phyloP scores from a whole-genome alignment of 2,329 filamentous ascomycete genomes.

The Trichoderma oligosporum region DNA sequence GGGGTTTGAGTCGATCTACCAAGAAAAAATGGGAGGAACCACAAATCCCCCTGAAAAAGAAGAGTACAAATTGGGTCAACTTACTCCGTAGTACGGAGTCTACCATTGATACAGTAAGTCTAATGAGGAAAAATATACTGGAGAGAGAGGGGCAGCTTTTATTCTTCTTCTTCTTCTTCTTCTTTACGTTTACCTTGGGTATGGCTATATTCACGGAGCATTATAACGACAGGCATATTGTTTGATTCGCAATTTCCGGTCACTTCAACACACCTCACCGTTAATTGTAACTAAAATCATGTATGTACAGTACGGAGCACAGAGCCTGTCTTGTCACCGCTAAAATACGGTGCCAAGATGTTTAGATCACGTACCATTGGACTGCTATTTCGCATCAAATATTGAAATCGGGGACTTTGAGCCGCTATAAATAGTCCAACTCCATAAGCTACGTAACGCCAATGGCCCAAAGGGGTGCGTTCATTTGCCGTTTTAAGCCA shows the following conservation, averaged over 20 bases:
- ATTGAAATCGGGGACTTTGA: constrained; percentile 3
- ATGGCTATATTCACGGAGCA: too few species aligned
- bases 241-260: not conserved
- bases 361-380: not conserved
- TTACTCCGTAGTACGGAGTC: too few species aligned
- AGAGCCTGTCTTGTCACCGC: constrained; percentile 7
- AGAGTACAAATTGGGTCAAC: not conserved
- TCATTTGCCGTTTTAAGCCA: not conserved
- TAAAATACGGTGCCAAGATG: constrained; percentile 11
- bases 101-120: too few species aligned
- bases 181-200: too few species aligned
- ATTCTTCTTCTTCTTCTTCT: too few species aligned
- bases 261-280: constrained; percentile 1
- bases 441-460: constrained; percentile 10
- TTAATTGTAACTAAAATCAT: too few species aligned
- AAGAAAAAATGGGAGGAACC: not conserved
- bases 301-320: too few species aligned
- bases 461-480: not conserved
- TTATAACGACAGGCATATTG: not conserved
- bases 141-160: too few species aligned
- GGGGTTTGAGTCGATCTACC: constrained; percentile 5
- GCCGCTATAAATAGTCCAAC: not conserved
- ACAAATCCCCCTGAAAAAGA: not conserved
- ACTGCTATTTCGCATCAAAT: constrained; percentile 8
- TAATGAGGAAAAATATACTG: not conserved